These are phyloP conservation scores for Cystobasidium slooffiae DNA, from an alignment of 1,284 basidiomycete species.

Conservation along the genomic window DNA sequence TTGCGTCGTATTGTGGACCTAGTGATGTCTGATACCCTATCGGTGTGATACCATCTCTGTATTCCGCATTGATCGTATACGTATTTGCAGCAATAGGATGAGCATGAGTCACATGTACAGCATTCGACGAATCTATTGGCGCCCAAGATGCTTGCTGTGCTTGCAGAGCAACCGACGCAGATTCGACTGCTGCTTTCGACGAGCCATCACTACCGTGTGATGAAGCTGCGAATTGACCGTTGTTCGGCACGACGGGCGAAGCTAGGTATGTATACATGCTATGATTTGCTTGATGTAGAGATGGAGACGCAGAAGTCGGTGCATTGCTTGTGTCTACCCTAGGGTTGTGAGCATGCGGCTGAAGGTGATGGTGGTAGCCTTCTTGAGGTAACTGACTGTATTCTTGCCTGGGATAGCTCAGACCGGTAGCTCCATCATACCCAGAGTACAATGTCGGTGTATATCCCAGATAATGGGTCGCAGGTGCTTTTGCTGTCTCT, in stretches of 20 bases:
- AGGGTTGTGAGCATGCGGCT: too few species aligned
- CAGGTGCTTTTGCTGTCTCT: background rate
- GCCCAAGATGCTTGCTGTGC: too few species aligned
- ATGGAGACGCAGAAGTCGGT: background rate
- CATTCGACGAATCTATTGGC: too few species aligned
- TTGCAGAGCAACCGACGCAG: too few species aligned
- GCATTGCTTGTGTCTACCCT: background rate
- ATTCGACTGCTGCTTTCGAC: too few species aligned
- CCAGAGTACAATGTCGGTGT: background rate
- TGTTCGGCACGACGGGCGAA: background rate
- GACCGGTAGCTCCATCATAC: constrained; percentile 4
- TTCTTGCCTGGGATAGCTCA: background rate
- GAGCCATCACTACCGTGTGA: background rate
- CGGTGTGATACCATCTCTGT: too few species aligned
- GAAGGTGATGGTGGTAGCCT: too few species aligned
- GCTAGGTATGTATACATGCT: constrained; percentile 17
- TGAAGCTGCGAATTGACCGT: background rate
- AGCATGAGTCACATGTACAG: too few species aligned
- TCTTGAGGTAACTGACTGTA: too few species aligned
- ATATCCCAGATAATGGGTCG: background rate
- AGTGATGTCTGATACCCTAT: too few species aligned
- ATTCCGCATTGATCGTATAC: too few species aligned
- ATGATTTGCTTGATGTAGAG: background rate
- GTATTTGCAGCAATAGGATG: too few species aligned
- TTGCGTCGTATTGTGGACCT: background rate